Conservation (phyloP, 768 basidiomycete genomes). For the Amylocystis lapponica region DNA sequence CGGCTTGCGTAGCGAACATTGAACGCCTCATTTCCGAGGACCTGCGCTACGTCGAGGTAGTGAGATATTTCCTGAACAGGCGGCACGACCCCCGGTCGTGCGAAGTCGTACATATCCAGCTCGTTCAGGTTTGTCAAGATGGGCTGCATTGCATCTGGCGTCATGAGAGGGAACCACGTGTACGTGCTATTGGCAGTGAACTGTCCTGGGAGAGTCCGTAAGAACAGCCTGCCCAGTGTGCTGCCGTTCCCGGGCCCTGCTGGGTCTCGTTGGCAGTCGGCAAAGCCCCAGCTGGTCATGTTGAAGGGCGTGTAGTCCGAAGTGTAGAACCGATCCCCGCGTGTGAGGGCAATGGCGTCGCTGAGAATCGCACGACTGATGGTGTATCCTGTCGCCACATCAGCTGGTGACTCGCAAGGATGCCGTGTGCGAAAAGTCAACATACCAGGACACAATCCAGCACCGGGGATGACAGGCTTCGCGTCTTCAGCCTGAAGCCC, state of each 20-base stretch:
- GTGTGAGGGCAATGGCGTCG: conserved; percentile 82
- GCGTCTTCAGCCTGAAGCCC: conserved; percentile 75
- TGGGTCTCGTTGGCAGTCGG: conserved; percentile 73
- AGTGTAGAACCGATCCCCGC: conserved; percentile 80
- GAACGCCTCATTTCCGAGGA: conserved; percentile 46
- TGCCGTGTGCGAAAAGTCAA: neutral
- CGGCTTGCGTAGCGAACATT: conserved; percentile 42
- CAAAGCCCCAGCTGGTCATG: conserved; percentile 79
- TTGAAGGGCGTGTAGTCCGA: conserved; percentile 78
- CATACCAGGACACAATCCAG: conserved; percentile 78
- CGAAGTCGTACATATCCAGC: conserved; percentile 47
- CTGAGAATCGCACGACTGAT: conserved; percentile 80
- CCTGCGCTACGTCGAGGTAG: conserved; percentile 47
- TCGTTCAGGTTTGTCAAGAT: conserved; percentile 53
- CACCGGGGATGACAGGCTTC: conserved; percentile 70
- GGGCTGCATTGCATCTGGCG: conserved; percentile 60
- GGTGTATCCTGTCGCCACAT: conserved; percentile 52
- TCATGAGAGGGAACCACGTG: conserved; percentile 88
- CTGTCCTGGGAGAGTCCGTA: conserved; percentile 67
- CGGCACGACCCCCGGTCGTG: conserved; percentile 36
- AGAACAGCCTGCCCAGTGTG: conserved; percentile 65
- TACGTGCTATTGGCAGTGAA: conserved; percentile 67
- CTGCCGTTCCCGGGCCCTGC: conserved; percentile 71
- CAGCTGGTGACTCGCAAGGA: neutral
- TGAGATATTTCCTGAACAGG: conserved; percentile 31